A percentile compares a stretch with the other conserved stretches of the same genome.
phyloP scores from a whole-genome alignment of 441 rosid genomes.

The Lagerstroemia fauriei region DNA sequence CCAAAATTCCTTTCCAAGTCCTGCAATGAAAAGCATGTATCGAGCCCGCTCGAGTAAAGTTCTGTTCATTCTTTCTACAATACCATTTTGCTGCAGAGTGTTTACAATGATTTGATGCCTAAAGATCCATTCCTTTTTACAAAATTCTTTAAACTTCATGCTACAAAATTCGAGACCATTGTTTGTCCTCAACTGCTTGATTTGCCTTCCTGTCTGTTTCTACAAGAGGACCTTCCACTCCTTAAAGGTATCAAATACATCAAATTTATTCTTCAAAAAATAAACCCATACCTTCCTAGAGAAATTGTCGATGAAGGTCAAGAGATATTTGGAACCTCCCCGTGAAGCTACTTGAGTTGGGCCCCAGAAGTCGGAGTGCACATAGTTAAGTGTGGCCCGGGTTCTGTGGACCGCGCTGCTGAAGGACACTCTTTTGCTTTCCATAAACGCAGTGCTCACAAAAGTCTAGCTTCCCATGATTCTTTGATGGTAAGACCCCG shows the following conservation, averaged over 20 bases:
- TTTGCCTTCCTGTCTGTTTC: background rate
- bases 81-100: background rate
- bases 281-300: conserved; percentile 5
- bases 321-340: background rate
- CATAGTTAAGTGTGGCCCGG: background rate
- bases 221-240: background rate
- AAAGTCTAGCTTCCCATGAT: too few species aligned
- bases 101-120: background rate
- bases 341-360: background rate
- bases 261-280: conserved; percentile 5
- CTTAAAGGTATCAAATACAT: conserved; percentile 3
- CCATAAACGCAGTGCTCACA: too few species aligned
- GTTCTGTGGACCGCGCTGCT: background rate
- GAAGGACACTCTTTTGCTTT: background rate
- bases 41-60: too few species aligned
- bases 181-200: too few species aligned
- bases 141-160: too few species aligned
- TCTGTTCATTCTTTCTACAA: background rate
- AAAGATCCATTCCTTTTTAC: background rate
- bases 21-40: too few species aligned
- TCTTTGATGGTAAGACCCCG: too few species aligned
- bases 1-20: too few species aligned
- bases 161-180: too few species aligned
- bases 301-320: background rate
- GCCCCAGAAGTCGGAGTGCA: background rate